Conservation (phyloP, 2,329 filamentous ascomycete species). For the Trichoderma pleuroti region DNA sequence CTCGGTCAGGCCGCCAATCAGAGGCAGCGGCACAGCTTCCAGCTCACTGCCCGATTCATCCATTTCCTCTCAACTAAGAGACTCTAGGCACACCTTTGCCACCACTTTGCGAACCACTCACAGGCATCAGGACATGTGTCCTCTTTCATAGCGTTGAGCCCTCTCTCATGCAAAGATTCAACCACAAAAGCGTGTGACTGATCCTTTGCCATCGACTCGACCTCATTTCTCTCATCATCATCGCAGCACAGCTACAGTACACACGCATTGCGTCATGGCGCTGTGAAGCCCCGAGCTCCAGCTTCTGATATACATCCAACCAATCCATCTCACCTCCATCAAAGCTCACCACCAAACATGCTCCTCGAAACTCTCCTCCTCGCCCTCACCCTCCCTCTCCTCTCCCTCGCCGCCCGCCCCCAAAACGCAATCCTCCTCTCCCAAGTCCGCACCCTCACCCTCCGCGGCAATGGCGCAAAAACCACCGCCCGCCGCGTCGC, state of each 20-base stretch:
- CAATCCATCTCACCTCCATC: not conserved
- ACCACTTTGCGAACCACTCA: not conserved
- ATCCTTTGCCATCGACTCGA: too few species aligned
- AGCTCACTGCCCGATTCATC: not conserved
- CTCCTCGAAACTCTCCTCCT: conserved; percentile 25
- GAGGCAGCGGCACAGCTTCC: not conserved
- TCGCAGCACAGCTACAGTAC: not conserved
- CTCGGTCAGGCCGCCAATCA: not conserved
- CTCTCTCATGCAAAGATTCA: not conserved
- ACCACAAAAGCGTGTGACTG: not conserved
- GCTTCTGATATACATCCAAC: not conserved
- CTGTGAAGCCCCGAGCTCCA: not conserved
- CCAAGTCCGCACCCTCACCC: conserved; percentile 71
- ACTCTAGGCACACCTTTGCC: conserved; percentile 12
- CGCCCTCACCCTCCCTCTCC: conserved; percentile 27
- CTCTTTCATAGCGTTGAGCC: conserved; percentile 15
- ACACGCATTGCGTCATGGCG: not conserved
- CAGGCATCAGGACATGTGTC: conserved; percentile 28
- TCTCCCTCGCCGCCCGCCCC: conserved; percentile 32
- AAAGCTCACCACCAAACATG: conserved; percentile 25
- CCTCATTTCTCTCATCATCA: too few species aligned
- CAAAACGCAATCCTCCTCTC: conserved; percentile 54
- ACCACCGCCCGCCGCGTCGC: conserved; percentile 74
- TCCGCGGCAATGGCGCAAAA: conserved; percentile 58
- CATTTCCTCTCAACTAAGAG: not conserved